phyloP scores from a whole-genome alignment of 176 grass and related monocot genomes.

The Lolium rigidum region DNA sequence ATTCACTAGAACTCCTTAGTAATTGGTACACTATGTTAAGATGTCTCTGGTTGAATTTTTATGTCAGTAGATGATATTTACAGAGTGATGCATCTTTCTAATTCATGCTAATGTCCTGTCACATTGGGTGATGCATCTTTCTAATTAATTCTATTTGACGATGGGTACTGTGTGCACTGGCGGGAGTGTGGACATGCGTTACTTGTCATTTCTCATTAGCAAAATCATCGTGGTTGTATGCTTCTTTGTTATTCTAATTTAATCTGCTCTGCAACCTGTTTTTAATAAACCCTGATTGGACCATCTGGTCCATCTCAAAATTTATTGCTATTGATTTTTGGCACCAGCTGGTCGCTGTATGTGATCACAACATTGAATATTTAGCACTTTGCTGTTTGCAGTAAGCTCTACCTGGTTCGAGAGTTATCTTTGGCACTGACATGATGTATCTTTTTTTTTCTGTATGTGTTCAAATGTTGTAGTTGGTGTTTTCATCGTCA shows the following conservation, averaged over 20 bases:
- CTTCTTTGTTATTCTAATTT: not conserved
- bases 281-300: not conserved
- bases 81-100: conserved; percentile 2
- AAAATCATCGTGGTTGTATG: not conserved
- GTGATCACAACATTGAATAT: not conserved
- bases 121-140: not conserved
- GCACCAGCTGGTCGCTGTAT: not conserved
- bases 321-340: not conserved
- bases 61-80: not conserved
- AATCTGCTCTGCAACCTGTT: not conserved
- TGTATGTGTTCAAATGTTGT: conserved; percentile 50
- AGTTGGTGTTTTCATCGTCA: conserved; percentile 98
- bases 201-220: not conserved
- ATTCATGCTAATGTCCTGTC: not conserved
- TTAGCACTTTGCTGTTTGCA: not conserved
- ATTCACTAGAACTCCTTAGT: conserved; percentile 24
- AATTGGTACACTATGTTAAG: not conserved
- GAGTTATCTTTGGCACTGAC: conserved; percentile 4
- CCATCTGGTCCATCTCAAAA: not conserved
- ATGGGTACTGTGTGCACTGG: not conserved
- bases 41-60: not conserved
- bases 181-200: not conserved
- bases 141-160: not conserved
- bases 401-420: not conserved
- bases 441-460: not conserved